phyloP scores from a whole-genome alignment of 2,329 filamentous ascomycete genomes.

The Ophiosphaerella korrae region DNA sequence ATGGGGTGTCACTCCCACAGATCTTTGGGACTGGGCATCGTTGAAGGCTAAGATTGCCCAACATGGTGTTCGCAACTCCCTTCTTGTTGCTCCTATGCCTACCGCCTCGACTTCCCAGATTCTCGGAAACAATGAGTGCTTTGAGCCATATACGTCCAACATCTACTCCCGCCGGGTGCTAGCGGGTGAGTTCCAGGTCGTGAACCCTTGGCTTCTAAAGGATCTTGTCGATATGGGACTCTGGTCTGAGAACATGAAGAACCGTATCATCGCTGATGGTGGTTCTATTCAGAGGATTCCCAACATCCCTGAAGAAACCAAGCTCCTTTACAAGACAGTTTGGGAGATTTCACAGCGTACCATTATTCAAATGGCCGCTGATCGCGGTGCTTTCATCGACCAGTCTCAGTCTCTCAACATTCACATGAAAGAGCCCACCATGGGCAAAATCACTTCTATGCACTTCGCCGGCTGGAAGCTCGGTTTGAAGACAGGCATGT shows the following conservation, averaged over 20 bases:
- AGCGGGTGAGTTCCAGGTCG: slow-evolving; percentile 98
- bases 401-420: slow-evolving; percentile 99
- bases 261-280: slow-evolving; percentile 96
- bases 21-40: slow-evolving; percentile 94
- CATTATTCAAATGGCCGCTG: slow-evolving; percentile 96
- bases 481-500: slow-evolving; percentile 99
- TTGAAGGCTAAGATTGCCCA: slow-evolving; percentile 91
- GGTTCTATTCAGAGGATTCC: slow-evolving; percentile 96
- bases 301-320: slow-evolving; percentile 94
- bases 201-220: slow-evolving; percentile 98
- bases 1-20: slow-evolving; percentile 92
- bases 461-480: slow-evolving; percentile 99
- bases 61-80: slow-evolving; percentile 91
- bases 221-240: slow-evolving; percentile 97
- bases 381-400: slow-evolving; percentile 97
- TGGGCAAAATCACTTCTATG: slow-evolving; percentile 99
- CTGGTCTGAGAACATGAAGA: slow-evolving; percentile 99
- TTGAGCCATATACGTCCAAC: slow-evolving; percentile 99
- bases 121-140: slow-evolving; percentile 98
- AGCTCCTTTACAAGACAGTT: slow-evolving; percentile 98
- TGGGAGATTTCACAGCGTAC: slow-evolving; percentile 98
- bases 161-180: slow-evolving; percentile 99
- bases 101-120: slow-evolving; percentile 98
- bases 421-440: slow-evolving; percentile 98
- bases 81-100: slow-evolving; percentile 96